These are phyloP conservation scores for Trichoderma sp. DNA, from an alignment of 2,329 filamentous ascomycete genomes.

Conservation along the genomic window DNA sequence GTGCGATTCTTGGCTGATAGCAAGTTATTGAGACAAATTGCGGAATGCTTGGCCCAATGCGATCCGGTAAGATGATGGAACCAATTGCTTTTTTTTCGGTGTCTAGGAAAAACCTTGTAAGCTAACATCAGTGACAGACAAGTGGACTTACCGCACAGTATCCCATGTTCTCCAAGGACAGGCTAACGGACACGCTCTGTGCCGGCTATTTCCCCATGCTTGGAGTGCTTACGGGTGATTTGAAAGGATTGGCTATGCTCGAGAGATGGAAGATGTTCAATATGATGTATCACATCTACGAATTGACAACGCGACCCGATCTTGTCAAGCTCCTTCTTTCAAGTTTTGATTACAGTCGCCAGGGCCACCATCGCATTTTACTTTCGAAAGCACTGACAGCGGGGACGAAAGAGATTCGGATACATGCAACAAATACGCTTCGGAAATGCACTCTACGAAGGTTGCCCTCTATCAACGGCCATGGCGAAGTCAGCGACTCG, in stretches of 20 bases:
- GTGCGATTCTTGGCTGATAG: constrained; percentile 84
- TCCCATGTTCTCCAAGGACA: constrained; percentile 84
- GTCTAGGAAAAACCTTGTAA: background rate
- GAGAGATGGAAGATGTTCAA: constrained; percentile 98
- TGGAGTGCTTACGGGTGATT: constrained; percentile 80
- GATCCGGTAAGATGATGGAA: constrained; percentile 80
- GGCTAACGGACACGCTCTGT: constrained; percentile 83
- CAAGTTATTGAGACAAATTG: constrained; percentile 90
- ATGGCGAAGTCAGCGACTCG: constrained; percentile 61
- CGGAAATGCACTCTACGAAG: constrained; percentile 76
- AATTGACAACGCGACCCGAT: constrained; percentile 86
- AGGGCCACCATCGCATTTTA: constrained; percentile 87
- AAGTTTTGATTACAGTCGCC: constrained; percentile 88
- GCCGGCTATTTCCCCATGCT: constrained; percentile 94
- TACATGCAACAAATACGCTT: constrained; percentile 82
- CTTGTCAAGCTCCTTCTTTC: constrained; percentile 84
- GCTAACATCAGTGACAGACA: constrained; percentile 45
- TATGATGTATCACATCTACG: constrained; percentile 99
- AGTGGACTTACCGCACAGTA: constrained; percentile 77
- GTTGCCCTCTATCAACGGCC: constrained; percentile 41
- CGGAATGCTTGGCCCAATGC: constrained; percentile 92
- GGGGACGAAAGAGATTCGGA: constrained; percentile 87
- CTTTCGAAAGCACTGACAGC: constrained; percentile 92
- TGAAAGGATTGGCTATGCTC: constrained; percentile 82
- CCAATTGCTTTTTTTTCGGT: too few species aligned